Conservation (phyloP, 1,139 yeast genomes). For the Saccharomyces pastorianus region DNA sequence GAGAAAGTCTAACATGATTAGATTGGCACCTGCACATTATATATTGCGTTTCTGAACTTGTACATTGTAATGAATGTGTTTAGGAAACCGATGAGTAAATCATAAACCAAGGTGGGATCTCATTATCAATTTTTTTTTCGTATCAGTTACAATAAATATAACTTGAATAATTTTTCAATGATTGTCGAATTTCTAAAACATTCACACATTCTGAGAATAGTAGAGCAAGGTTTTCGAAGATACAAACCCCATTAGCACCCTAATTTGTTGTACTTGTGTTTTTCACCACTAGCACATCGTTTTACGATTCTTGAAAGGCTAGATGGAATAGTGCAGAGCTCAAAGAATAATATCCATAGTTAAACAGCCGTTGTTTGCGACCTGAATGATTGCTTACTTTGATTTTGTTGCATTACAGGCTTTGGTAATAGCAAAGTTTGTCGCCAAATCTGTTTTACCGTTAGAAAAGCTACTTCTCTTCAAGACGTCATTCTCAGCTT, state of each 20-base stretch:
- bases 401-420: not conserved
- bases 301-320: not conserved
- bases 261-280: too few species aligned
- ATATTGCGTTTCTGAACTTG: not conserved
- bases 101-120: not conserved
- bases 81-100: not conserved
- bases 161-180: too few species aligned
- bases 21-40: not conserved
- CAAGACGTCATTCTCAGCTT: too few species aligned
- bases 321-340: not conserved
- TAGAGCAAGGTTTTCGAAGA: not conserved
- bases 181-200: not conserved
- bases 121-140: too few species aligned
- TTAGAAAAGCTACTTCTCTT: too few species aligned
- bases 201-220: not conserved
- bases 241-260: not conserved
- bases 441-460: too few species aligned
- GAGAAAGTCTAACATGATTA: not conserved
- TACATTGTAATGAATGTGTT: not conserved
- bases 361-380: not conserved
- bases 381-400: not conserved
- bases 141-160: too few species aligned
- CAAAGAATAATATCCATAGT: not conserved
- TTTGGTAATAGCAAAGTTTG: not conserved
- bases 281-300: not conserved